Base-by-base conservation (phyloP, 768 basidiomycete genomes). In the Rubroboletus satanas region DNA sequence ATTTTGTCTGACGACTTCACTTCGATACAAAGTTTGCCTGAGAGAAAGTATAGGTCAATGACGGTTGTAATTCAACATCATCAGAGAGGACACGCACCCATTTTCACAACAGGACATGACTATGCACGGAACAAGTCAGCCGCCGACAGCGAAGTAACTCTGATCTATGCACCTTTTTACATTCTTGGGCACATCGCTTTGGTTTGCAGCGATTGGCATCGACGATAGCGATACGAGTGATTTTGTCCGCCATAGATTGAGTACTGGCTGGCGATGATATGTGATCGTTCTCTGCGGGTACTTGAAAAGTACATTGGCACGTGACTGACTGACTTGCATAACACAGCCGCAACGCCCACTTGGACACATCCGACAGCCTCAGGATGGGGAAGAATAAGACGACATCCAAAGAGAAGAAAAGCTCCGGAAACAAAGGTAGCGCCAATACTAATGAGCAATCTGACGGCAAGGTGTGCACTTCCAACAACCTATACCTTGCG, bases 1-100 rank as follows among this genome's bases (percentile, higher is more conserved):
- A 98, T 97, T 79, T 98, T 98, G 76, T 97, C 95, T 8, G 85
- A 83, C 14, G 96, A 71, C 71, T 93, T 95, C 61, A 99, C 97
- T 75, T 98, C 97, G 63, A 98, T 98, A 78, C 97, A 99, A 23
- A 99, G 79, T 74, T 97, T 98, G 17, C 97, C 93, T 94, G 62
- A 5, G 21, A 42, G 28, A 18, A 6, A n/a, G 3, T 3, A 33
- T 18, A 1, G 23, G 29, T 50, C 18, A 49, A 55, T 29, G 7
- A 38, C 1, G 10, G 6, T 6, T 15, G 7, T 17, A 10, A 39
- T 35, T 46, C 23, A 29, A 38, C 21, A 21, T 9, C 55, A 59
- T 53, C 50, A 36, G 52, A 42, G 18, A 48, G 45, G 46, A 47
- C 15, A 68, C 79, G 54, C 66, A 91, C 92, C 94, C 94, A 97